Evolutionary conservation across 2,329 filamentous ascomycete genomes (phyloP), one percentile per base, ranked within the genome.

Genomic region (Verticillium isaacii): DNA sequence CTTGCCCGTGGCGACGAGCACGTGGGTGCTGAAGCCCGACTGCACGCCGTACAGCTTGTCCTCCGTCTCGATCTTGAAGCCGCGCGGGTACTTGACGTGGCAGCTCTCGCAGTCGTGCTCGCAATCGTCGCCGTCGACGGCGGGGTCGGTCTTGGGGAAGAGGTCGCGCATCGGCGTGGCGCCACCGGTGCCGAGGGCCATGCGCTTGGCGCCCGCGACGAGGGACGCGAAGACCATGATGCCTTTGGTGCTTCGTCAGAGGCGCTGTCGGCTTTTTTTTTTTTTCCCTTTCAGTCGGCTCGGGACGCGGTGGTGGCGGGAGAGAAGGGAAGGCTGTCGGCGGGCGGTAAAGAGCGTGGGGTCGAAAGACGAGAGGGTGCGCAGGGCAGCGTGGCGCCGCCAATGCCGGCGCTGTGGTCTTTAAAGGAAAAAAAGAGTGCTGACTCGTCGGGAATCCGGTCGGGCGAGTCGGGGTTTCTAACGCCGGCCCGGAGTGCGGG

Each of bases 1-100:
- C 84, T 97, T 97, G 64, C 93, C 92, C n/a, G 95, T 99, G 29
- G 92, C 95, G 17, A 98, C 92, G 36, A 99, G 80, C 64, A 97
- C 73, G 76, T 99, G 95, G 23, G 93, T 95, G 70, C 86, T 89
- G 90, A 92, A 98, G 39, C 88, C 92, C 71, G 92, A 91, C 65
- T 97, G 85, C 63, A 90, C 82, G 1, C 94, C 95, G 72, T 96
- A 98, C 57, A 99, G 78, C 68, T 88, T 80, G 72, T 97, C 92
- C 7, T 82, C 78, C 73, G 89, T 85, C 62, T 98, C 90, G 61
- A 97, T 86, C 70, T 88, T 87, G 77, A 89, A 89, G 39, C 76
- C 76, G 63, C 80, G 80, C 41, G 94, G 94, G 72, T 93, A 96
- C 64, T 87, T 84, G 67, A 94, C 82, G 15, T 87, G 85, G 80